Evolutionary conservation across 2,329 filamentous ascomycete genomes (phyloP).

Genomic region (Cladobotryum mycophilum): DNA sequence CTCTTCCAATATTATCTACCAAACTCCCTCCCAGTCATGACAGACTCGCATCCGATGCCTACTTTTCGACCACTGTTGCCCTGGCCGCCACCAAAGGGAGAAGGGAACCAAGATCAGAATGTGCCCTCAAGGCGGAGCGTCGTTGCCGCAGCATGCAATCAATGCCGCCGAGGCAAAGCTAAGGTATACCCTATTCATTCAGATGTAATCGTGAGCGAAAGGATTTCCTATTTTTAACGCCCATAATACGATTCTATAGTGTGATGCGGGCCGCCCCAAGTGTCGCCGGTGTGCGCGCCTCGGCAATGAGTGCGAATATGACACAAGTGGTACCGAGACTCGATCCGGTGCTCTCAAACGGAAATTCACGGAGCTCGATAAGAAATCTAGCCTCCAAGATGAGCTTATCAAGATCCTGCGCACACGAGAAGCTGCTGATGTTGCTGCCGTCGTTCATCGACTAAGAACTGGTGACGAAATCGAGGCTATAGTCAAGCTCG

Average conservation of each 20-base stretch:
- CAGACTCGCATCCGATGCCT: too few species aligned
- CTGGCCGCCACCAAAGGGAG: too few species aligned
- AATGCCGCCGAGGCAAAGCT: too few species aligned
- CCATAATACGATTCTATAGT: neutral
- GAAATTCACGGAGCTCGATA: slow-evolving; percentile 5
- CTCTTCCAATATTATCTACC: too few species aligned
- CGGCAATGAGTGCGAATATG: slow-evolving; percentile 1
- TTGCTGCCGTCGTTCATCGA: slow-evolving; percentile 1
- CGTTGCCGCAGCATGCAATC: too few species aligned
- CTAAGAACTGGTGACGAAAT: slow-evolving; percentile 16
- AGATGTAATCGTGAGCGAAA: too few species aligned
- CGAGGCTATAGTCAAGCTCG: slow-evolving; percentile 23
- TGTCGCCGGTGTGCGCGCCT: slow-evolving; percentile 1
- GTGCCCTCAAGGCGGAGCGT: too few species aligned
- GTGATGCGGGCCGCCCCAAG: slow-evolving; percentile 2
- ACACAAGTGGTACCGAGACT: slow-evolving; percentile 4
- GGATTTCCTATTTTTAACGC: too few species aligned
- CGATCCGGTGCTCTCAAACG: slow-evolving; percentile 4
- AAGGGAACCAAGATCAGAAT: too few species aligned
- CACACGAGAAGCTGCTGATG: slow-evolving; percentile 1
- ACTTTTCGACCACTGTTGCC: too few species aligned
- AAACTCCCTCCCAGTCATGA: too few species aligned
- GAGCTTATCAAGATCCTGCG: slow-evolving; percentile 5
- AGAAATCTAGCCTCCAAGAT: neutral
- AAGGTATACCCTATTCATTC: too few species aligned